A percentile compares a stretch with the other conserved stretches of the same genome.
Evolutionary conservation across 306 rosid species (phyloP).

Genomic region (Erythrophleum fordii): DNA sequence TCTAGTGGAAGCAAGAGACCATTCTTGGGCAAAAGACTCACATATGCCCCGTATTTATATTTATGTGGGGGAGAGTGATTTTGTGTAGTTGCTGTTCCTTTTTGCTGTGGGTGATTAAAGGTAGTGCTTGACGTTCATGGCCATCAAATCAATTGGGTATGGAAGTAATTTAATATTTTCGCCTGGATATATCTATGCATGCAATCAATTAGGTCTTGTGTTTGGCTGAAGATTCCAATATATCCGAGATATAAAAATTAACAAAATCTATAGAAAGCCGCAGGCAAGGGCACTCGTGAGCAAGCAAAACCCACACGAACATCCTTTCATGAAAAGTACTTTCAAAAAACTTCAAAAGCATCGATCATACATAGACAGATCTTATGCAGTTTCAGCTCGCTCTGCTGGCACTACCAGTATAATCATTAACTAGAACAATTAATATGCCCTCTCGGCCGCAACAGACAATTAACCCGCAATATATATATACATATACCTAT

Average conservation of each 20-base stretch:
- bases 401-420: conserved; percentile 12
- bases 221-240: conserved; percentile 44
- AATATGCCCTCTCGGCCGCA: too few relatives aligned
- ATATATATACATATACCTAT: neutral
- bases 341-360: conserved; percentile 39
- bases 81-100: conserved; percentile 30
- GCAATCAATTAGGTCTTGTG: conserved; percentile 46
- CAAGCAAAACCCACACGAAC: conserved; percentile 53
- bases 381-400: neutral
- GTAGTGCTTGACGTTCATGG: conserved; percentile 48
- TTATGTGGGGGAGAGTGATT: neutral
- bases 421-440: conserved; percentile 25
- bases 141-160: conserved; percentile 47
- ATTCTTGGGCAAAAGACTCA: conserved; percentile 6
- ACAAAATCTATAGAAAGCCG: conserved; percentile 53
- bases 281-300: conserved; percentile 53
- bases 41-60: conserved; percentile 28
- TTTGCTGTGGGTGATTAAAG: conserved; percentile 45
- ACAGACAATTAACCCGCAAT: too few relatives aligned
- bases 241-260: conserved; percentile 14
- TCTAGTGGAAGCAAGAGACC: conserved; percentile 55
- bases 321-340: conserved; percentile 44
- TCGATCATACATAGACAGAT: conserved; percentile 8
- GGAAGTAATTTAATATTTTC: conserved; percentile 25
- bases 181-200: conserved; percentile 33